phyloP scores from a whole-genome alignment of 345 rosid species.

The rapeseed (Brassica napus) region DNA sequence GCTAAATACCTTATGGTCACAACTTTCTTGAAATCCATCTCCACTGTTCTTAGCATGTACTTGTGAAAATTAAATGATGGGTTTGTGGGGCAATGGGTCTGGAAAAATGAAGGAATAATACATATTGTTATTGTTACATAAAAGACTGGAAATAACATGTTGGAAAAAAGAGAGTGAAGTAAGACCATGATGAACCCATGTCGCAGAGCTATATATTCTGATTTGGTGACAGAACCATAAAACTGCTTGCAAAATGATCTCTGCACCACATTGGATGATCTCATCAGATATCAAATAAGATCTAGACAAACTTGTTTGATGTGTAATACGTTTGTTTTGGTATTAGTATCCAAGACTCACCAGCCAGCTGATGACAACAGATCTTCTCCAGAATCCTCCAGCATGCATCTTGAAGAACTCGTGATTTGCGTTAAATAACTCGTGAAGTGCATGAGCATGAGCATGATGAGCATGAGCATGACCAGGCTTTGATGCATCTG shows the following conservation, averaged over 20 bases:
- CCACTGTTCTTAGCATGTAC: constrained; percentile 66
- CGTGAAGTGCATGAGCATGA: constrained; percentile 29
- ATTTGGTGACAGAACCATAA: constrained; percentile 68
- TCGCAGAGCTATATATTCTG: constrained; percentile 73
- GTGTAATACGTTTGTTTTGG: background rate
- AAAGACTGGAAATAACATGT: background rate
- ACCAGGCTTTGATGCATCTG: constrained; percentile 32
- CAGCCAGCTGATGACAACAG: constrained; percentile 69
- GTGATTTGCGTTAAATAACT: constrained; percentile 28
- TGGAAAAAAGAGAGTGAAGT: constrained; percentile 1
- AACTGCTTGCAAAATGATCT: constrained; percentile 88
- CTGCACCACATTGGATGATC: constrained; percentile 38
- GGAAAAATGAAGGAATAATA: background rate
- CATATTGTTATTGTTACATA: background rate
- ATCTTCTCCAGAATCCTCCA: constrained; percentile 62
- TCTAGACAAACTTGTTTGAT: background rate
- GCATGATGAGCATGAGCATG: constrained; percentile 18
- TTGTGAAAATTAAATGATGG: constrained; percentile 58
- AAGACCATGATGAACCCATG: constrained; percentile 68
- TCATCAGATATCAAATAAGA: background rate
- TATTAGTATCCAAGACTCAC: constrained; percentile 44
- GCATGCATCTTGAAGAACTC: constrained; percentile 45
- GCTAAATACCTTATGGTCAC: constrained; percentile 66
- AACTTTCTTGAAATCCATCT: constrained; percentile 63
- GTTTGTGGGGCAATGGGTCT: constrained; percentile 50